Base-by-base conservation (phyloP, 306 rosid species). In the Castanea mollissima region DNA sequence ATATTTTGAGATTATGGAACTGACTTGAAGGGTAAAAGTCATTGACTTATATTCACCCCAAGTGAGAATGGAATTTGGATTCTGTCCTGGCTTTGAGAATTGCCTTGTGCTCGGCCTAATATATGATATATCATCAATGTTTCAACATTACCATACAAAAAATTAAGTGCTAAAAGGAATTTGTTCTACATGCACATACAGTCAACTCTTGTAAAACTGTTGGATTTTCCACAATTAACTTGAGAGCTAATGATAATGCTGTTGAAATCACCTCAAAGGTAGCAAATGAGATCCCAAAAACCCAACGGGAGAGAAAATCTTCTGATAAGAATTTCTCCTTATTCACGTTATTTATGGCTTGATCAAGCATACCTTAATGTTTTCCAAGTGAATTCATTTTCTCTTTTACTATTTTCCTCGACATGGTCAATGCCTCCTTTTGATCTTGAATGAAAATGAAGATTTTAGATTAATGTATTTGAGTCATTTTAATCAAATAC, bases 31-130 rank as follows among this genome's bases (percentile, higher is more conserved):
- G 6, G 86, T 84, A 49, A 84, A 84, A 56, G 75, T 79, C 88
- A 87, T 87, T 3, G 88, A 87, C 19, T 87, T 84, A 20, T 84
- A 87, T 38, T 87, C 88, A 1, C 81, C 88, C 88, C 84, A 81
- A 0, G 86, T 78, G 19, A 87, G 55, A 5, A 84, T 23, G 27
- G 84, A 78, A 44, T 55, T 71, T 52, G 78, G 72, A 13, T 81
- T 75, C 35, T 79, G n/a, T 75, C 74, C 82, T 87, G 55, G 63
- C 78, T 44, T 73, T 59, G 16, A 87, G 80, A 46, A 87, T 75
- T 5, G 51, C 76, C 21, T 84, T 82, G 1, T 87, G 86, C 78
- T 87, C 86, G 4, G 69, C 88, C 90, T 87, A 69, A n/a, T 46
- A 19, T 20, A 5, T 23, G 14, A 20, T 21, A 34, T 4, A 18